Evolutionary conservation across 2,329 filamentous ascomycete species (phyloP).

Genomic region (Cercospora brassicicola): DNA sequence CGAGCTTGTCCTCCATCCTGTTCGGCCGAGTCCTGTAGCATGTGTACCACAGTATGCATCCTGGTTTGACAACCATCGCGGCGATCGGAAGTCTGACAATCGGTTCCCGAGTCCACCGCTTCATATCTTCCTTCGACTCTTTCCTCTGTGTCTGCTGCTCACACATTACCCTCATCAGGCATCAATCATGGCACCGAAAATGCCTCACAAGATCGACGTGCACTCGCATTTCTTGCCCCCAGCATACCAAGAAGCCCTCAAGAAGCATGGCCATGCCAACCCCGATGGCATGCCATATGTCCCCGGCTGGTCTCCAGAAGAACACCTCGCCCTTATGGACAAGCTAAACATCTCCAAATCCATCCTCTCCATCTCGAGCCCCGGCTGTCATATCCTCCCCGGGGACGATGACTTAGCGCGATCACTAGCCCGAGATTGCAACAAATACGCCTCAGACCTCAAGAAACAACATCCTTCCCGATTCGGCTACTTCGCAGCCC

Average conservation of each 20-base stretch:
- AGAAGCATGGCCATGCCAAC: constrained; percentile 45
- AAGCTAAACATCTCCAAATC: constrained; percentile 52
- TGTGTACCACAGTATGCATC: neutral
- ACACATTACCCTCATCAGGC: neutral
- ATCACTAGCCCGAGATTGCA: constrained; percentile 45
- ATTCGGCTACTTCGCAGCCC: constrained; percentile 56
- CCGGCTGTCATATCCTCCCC: constrained; percentile 52
- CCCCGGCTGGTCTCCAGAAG: constrained; percentile 47
- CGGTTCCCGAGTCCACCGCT: neutral
- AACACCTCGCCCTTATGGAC: constrained; percentile 55
- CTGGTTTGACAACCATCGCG: neutral
- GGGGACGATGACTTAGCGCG: constrained; percentile 42
- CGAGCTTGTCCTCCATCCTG: neutral
- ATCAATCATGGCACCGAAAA: constrained; percentile 13
- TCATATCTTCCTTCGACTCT: neutral
- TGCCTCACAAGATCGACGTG: constrained; percentile 46
- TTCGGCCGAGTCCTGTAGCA: neutral
- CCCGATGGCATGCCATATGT: constrained; percentile 53
- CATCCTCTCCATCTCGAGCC: constrained; percentile 57
- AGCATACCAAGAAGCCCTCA: constrained; percentile 45
- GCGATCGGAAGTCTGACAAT: neutral
- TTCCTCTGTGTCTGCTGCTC: neutral
- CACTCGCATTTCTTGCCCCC: constrained; percentile 52
- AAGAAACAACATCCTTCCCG: constrained; percentile 41
- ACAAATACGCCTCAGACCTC: constrained; percentile 45